Evolutionary conservation across 2,329 filamentous ascomycete genomes (phyloP).

Genomic region (Neonectria magnoliae): DNA sequence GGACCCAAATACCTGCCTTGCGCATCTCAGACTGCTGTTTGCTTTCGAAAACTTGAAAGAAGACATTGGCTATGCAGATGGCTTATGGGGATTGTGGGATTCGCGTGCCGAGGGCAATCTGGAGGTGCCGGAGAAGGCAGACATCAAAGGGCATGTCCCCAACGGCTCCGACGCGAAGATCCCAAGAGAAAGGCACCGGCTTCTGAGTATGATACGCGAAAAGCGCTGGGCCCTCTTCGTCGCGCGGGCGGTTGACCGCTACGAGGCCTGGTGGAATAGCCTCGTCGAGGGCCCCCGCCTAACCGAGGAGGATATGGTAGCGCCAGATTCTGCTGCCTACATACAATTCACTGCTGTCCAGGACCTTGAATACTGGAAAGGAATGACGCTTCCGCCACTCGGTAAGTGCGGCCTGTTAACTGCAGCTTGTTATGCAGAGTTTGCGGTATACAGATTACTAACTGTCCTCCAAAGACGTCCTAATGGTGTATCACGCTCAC

Average conservation of each 20-base stretch:
- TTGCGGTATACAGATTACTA: background rate
- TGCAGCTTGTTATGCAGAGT: too few relatives aligned
- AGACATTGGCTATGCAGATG: conserved; percentile 66
- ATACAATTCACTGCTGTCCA: conserved; percentile 9
- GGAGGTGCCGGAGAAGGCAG: conserved; percentile 19
- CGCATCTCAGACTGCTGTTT: conserved; percentile 73
- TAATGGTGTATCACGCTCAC: conserved; percentile 79
- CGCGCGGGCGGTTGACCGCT: conserved; percentile 70
- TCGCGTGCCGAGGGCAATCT: conserved; percentile 43
- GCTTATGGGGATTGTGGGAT: conserved; percentile 68
- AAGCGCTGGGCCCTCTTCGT: conserved; percentile 76
- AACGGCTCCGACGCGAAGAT: conserved; percentile 35
- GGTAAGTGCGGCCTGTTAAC: conserved; percentile 20
- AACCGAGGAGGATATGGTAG: conserved; percentile 24
- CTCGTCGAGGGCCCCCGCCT: conserved; percentile 19
- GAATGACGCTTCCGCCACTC: conserved; percentile 33
- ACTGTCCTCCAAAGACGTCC: conserved; percentile 59
- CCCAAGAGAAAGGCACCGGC: conserved; percentile 29
- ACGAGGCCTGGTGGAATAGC: conserved; percentile 66
- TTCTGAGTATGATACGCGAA: conserved; percentile 65
- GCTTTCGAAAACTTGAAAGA: conserved; percentile 71
- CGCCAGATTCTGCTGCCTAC: conserved; percentile 9
- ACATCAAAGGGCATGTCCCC: conserved; percentile 20
- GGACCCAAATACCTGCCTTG: conserved; percentile 34
- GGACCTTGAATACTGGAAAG: conserved; percentile 27